Base-by-base conservation (phyloP, 2,329 filamentous ascomycete genomes). In the Thielaviopsis punctulata region DNA sequence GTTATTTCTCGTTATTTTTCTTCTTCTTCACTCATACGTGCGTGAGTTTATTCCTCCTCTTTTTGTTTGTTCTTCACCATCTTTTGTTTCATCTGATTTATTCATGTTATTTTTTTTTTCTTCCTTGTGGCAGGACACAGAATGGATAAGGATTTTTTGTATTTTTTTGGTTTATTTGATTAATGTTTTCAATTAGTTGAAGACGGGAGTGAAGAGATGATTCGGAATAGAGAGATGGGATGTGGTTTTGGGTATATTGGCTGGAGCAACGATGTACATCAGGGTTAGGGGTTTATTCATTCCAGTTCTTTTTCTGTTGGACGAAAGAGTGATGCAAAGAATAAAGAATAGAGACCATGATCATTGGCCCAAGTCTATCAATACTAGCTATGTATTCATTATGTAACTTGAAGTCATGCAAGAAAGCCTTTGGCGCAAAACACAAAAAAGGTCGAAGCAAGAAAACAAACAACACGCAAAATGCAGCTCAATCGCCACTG, bases 401-500 rank as follows among this genome's bases (percentile, higher is more conserved):
- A n/a, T n/a, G 22, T 43, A 8, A 9, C n/a, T n/a, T n/a, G n/a
- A n/a, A n/a, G n/a, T n/a, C n/a, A 36, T 36, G 30, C 12, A 15
- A 36, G 5, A 36, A n/a, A 36, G 12, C n/a, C 30, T 3, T 36
- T 12, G 30, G 5, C 30, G n/a, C 2, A 36, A 9, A 36, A 12
- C 13, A 36, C n/a, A 36, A 36, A 36, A 36, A n/a, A n/a, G 30
- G n/a, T 15, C 8, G 18, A 45, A 45, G 22, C 41, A 45, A 15
- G 3, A 15, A 15, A 2, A 22, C 1, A 45, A 45, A 18, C 12
- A 39, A 27, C 12, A 33, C 10, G 22, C 4, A 15, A 33, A 22
- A 33, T 22, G 24, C 51, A 48, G 39, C 21, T 68, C 59, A 86
- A 62, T 80, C 76, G 27, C 75, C 75, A 53, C 70, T 77, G 55